Evolutionary conservation across 1,284 basidiomycete species (phyloP), one percentile per base, ranked within the genome.

Genomic region (Cryptococcus floricola): DNA sequence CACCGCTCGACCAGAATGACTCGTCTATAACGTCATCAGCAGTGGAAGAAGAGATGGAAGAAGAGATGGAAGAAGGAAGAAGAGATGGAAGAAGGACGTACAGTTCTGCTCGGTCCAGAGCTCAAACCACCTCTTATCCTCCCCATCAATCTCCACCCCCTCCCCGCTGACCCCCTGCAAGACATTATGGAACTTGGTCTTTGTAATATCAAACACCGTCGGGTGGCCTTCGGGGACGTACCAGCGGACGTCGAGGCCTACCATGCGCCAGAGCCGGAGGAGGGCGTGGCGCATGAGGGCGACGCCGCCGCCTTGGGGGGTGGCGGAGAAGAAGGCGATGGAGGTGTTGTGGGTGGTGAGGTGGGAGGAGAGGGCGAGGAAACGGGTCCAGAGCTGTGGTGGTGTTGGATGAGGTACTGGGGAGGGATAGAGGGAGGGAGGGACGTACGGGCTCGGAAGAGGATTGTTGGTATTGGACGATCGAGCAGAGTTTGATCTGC

Each of bases 231-330:
- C 69, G 50, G 88, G 89, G 18, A 90, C 87, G 77, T 88, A 90
- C 89, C 89, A 91, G 62, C 86, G 86, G 61, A 77, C 85, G 66
- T 91, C 58, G 39, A 92, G 84, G 63, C 90, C 89, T 54, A 91
- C 79, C 54, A 85, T 81, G 48, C 82, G 80, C 77, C 89, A 80
- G 78, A 93, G 88, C 54, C 90, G 82, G 73, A 92, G 86, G 66
- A 93, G 77, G 44, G 90, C 90, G 75, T 92, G 90, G 64, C 90
- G 84, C 89, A 92, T 91, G 52, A 93, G 82, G 43, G 90, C 90
- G 60, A 93, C 90, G 74, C 90, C 90, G 73, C 89, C 89, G 85
- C 67, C 90, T 79, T 92, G 90, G 7, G 90, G 90, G 7, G 90
- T 92, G 13, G 89, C 91, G 31, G 87, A 89, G 77, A 92, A 91